Evolutionary conservation across 371 early-diverging fungal genomes (phyloP), one percentile per base, ranked within the genome.

Genomic region (Chytridiales sp.): DNA sequence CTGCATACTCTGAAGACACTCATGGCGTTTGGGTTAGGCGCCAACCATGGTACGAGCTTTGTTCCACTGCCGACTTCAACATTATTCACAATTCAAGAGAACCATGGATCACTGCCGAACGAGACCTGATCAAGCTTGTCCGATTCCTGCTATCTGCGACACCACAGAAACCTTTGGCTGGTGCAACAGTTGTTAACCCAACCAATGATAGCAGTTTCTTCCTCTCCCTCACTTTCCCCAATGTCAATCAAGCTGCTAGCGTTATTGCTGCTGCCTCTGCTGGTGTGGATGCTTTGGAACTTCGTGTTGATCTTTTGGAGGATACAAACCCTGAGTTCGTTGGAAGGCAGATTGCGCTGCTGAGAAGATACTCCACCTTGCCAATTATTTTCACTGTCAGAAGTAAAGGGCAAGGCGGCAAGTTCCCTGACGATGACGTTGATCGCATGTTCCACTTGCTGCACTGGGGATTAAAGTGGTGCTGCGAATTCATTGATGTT

Each of bases 371-470:
- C 43, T 80, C 87, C 56, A 35, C 68, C 13, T 70, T 95, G 50
- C 97, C 98, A 6, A 85, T 98, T 5, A 86, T 98, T 8, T 98
- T 83, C 68, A 98, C 98, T 15, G 93, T 98, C 6, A 83, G 98
- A 19, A 88, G 94, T 0, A 69, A 74, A 56, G 78, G 84, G 27
- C 96, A 98, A 78, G 96, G 91, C 30, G 97, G 97, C 19, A 79
- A 78, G 5, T 96, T 89, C 78, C 82, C 92, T 8, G 86, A 86
- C 41, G 66, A 72, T 3, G 80, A 83, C n/a, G 73, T 79, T 36
- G 59, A 76, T 1, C 78, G 78, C 24, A 84, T 87, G 82, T 78
- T 85, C 38, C 78, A 79, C 2, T 75, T 95, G 47, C 76, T 93
- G 41, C 57, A 62, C 11, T 72, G 79, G 62, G 97, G 89, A 26